phyloP scores from a whole-genome alignment of 352 stramenopile genomes.

The Globisporangium recalcitrans region DNA sequence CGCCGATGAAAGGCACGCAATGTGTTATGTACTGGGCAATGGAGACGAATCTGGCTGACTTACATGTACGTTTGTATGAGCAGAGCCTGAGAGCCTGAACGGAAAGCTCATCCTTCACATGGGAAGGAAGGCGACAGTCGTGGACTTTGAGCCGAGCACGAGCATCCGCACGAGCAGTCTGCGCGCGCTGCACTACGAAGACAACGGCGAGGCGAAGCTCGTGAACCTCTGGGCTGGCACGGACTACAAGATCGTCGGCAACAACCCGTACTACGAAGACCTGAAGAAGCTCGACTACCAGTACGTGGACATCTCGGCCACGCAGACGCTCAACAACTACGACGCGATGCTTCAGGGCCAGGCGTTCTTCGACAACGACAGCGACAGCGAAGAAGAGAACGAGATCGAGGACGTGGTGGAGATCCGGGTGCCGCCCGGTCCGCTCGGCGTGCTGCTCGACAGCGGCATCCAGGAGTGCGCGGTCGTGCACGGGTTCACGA shows the following conservation, averaged over 20 bases:
- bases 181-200: conserved; percentile 75
- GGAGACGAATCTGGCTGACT: too few relatives aligned
- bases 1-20: conserved; percentile 68
- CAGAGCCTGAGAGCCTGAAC: conserved; percentile 76
- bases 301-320: conserved; percentile 56
- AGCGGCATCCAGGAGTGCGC: conserved; percentile 74
- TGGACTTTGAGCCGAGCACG: conserved; percentile 77
- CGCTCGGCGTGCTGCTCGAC: conserved; percentile 69
- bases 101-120: conserved; percentile 67
- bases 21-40: too few relatives aligned
- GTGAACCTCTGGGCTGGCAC: conserved; percentile 80
- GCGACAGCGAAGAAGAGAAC: conserved; percentile 71
- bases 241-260: conserved; percentile 76
- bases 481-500: conserved; percentile 78
- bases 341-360: conserved; percentile 66
- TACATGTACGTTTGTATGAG: too few relatives aligned
- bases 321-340: conserved; percentile 32
- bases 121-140: conserved; percentile 65
- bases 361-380: conserved; percentile 80
- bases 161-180: conserved; percentile 70
- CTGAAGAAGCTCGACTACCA: conserved; percentile 67
- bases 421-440: conserved; percentile 62
- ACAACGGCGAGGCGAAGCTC: conserved; percentile 65
- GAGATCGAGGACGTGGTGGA: conserved; percentile 77
- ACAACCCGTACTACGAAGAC: conserved; percentile 69